Base-by-base conservation (phyloP, 225 moss, liverwort and hornwort species). In the Anthoceros angustus region DNA sequence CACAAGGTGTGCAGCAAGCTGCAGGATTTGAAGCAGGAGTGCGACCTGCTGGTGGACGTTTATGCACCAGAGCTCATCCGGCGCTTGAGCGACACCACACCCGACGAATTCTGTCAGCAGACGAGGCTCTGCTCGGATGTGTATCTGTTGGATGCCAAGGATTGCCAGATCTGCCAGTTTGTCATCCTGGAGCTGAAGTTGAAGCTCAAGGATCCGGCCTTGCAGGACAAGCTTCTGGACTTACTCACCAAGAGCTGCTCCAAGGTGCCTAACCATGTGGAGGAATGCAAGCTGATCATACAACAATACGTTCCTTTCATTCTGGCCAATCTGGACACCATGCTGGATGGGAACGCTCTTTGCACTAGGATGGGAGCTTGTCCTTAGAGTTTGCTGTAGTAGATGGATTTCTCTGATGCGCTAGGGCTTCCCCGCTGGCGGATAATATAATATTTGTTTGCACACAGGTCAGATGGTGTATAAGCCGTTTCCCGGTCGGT, bases 241-340 rank as follows among this genome's bases (percentile, higher is more conserved):
- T 76, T 67, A 20, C 70, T 94, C 25, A 64, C 80, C 61, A 90
- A 80, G 61, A 87, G 90, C 46, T 94, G 93, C 67, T 72, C 83
- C 69, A 82, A 84, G 69, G 84, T 94, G 0, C 20, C 74, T 55
- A 94, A 87, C 75, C 93, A 94, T 49, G 93, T 94, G 42, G 90
- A 94, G 43, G 90, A 94, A 91, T 95, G 95, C 70, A 91, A 87
- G 76, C 75, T 80, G 40, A 85, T 95, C 63, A 86, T 95, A 62
- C 65, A 49, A 40, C 70, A 95, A 38, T 95, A 95, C 68, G 88
- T 81, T n/a, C 95, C 91, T 11, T 82, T 87, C 7, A 61, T 95
- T 63, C 80, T 95, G 41, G 80, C 84, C 63, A 95, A 95, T 67
- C 69, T 95, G 39, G 91, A 91, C 69, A 85, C 76, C 62, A 66